Evolutionary conservation across 75 land plant genomes (phyloP), one percentile per base, ranked within the genome.

Genomic region (Sequoia sempervirens): DNA sequence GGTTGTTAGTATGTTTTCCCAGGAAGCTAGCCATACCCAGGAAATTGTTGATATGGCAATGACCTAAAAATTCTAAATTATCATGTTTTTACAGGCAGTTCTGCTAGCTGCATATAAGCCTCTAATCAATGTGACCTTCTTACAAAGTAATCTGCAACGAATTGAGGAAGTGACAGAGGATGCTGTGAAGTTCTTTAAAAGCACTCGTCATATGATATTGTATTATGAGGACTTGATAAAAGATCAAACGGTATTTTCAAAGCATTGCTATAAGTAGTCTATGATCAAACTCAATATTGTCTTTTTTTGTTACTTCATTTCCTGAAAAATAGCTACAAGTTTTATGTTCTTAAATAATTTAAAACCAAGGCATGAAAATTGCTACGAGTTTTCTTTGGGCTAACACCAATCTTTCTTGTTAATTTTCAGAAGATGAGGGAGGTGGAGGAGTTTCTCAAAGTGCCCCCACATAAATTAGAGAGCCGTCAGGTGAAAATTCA

Each of bases 401-500:
- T 32, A 73, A 61, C 30, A 54, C 38, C 46, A 46, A 80, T 28
- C 52, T 82, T 70, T 74, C 37, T 54, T 79, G 37, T 46, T 75
- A 20, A 81, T 82, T 18, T 28, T 41, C 91, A 94, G 96, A 90
- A 83, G 78, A 85, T 92, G 58, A 52, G 38, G 45, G 90, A 90
- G 12, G 90, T 93, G 23, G 92, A 85, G 81, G 84, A 93, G 37
- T 94, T 94, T 83, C 90, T 93, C 30, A 79, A 87, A 82, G 85
- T 94, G 58, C 92, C 90, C 15, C 53, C 80, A 28, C 85, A 74
- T 84, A 84, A 90, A 46, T 86, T 94, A 15, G 81, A 69, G 34
- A 94, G 96, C 79, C 87, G 85, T 30, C 96, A 94, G 66, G 93
- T 91, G 30, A 94, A 91, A 86, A 94, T 94, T 23, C 96, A 94